phyloP scores from a whole-genome alignment of 331 rosid species.

The Quercus lobata region DNA sequence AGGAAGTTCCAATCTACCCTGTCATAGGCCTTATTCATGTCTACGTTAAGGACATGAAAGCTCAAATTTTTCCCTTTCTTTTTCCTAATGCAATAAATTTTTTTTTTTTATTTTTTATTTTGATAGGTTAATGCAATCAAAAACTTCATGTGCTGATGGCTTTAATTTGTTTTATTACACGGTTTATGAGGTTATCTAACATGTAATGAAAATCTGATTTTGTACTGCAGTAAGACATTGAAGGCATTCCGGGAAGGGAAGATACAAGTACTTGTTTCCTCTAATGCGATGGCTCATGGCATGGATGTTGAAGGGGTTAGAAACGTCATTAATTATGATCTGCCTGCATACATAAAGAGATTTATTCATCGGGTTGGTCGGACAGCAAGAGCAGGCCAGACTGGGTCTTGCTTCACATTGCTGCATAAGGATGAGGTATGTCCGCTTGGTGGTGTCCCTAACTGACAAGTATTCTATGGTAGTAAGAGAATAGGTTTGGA shows the following conservation, averaged over 20 bases:
- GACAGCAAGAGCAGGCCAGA: slow-evolving; percentile 93
- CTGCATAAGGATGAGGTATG: slow-evolving; percentile 69
- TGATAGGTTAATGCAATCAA: too few relatives aligned
- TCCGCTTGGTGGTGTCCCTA: neutral
- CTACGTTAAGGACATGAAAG: too few relatives aligned
- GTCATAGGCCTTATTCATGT: too few relatives aligned
- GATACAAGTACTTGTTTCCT: slow-evolving; percentile 84
- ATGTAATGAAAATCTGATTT: slow-evolving; percentile 13
- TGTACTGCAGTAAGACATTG: slow-evolving; percentile 67
- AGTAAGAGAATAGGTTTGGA: neutral
- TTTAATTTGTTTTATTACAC: neutral
- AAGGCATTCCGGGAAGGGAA: slow-evolving; percentile 70
- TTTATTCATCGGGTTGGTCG: slow-evolving; percentile 93
- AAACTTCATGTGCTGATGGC: neutral
- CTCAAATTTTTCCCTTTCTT: too few relatives aligned
- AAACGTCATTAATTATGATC: slow-evolving; percentile 79
- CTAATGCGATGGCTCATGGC: slow-evolving; percentile 97
- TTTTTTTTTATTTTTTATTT: too few relatives aligned
- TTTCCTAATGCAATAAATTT: too few relatives aligned
- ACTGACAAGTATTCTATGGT: neutral
- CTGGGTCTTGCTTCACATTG: slow-evolving; percentile 88
- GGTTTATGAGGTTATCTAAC: neutral
- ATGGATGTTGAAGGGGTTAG: slow-evolving; percentile 94
- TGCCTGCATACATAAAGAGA: slow-evolving; percentile 76
- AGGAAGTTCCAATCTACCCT: too few relatives aligned